Conservation (phyloP, 805 yeast species). For the Schwanniomyces yamadae region DNA sequence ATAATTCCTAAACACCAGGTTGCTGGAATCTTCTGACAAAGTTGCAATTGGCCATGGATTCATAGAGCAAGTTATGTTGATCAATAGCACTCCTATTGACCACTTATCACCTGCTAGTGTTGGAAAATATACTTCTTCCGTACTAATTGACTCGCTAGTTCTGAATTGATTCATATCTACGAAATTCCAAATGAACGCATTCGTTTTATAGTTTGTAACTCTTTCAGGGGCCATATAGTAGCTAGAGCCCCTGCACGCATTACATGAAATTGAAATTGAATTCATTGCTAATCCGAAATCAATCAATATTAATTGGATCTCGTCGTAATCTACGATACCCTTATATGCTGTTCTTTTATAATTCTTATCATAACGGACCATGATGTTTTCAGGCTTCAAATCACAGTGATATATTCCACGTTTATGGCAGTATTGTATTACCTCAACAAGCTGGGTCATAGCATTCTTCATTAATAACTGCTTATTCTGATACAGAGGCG, state of each 20-base stretch:
- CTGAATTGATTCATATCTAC: constrained; percentile 31
- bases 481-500: constrained; percentile 53
- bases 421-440: constrained; percentile 32
- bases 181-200: constrained; percentile 22
- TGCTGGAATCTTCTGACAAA: constrained; percentile 46
- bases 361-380: constrained; percentile 31
- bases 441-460: constrained; percentile 40
- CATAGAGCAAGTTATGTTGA: constrained; percentile 77
- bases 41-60: constrained; percentile 91
- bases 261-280: constrained; percentile 55
- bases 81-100: constrained; percentile 75
- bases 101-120: constrained; percentile 82
- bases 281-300: constrained; percentile 90
- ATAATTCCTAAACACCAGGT: constrained; percentile 60
- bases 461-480: constrained; percentile 44
- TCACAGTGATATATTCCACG: constrained; percentile 41
- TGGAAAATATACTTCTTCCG: constrained; percentile 43
- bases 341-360: constrained; percentile 18
- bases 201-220: constrained; percentile 44
- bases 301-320: constrained; percentile 59
- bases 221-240: constrained; percentile 95
- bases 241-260: constrained; percentile 80
- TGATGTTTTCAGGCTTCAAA: constrained; percentile 42
- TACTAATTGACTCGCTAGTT: constrained; percentile 4
- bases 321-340: constrained; percentile 42